phyloP scores from a whole-genome alignment of 768 basidiomycete species.

The Leccinellum luteum region DNA sequence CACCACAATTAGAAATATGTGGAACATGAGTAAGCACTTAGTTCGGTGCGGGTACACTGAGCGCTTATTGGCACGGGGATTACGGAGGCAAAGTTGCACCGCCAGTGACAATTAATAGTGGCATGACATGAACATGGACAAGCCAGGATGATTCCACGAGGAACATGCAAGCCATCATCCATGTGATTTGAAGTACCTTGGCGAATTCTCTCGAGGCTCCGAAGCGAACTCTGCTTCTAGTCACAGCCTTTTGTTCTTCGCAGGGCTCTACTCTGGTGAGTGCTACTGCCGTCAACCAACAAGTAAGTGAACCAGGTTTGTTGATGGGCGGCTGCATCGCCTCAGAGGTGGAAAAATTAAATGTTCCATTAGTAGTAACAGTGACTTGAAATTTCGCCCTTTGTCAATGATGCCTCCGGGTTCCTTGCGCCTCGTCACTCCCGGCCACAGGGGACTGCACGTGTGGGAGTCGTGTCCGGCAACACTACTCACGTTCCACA shows the following conservation, averaged over 20 bases:
- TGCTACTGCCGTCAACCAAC: neutral
- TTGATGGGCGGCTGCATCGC: neutral
- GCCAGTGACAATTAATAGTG: neutral
- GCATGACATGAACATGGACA: neutral
- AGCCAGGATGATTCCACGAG: neutral
- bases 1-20: neutral
- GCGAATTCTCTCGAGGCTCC: neutral
- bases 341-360: neutral
- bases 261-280: neutral
- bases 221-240: neutral
- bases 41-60: neutral
- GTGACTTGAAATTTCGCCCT: neutral
- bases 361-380: neutral
- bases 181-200: neutral
- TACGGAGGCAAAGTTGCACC: neutral
- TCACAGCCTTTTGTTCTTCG: neutral
- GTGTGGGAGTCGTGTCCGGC: constrained; percentile 20
- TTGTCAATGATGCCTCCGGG: neutral
- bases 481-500: constrained; percentile 3
- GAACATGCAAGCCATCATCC: neutral
- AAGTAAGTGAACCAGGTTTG: neutral
- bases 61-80: neutral
- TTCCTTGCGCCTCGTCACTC: neutral
- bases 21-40: neutral
- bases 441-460: constrained; percentile 19